Percentiles rank a stretch among this genome's conserved stretches.
Conservation (phyloP, 228 moss, liverwort and hornwort genomes). For the Sphagnum magellanicum region DNA sequence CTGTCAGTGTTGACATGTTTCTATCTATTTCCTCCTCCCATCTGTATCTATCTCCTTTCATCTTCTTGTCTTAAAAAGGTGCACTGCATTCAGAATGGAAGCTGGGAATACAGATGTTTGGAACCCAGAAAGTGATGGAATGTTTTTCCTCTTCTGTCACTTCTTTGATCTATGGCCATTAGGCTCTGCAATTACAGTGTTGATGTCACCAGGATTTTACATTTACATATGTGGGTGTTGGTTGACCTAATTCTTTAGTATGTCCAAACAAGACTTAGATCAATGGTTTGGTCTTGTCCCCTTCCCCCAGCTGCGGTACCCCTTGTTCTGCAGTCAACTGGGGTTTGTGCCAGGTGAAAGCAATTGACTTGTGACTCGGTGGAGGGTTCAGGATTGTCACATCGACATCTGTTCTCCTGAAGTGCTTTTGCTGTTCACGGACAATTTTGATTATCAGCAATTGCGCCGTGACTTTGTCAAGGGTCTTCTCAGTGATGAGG, state of each 20-base stretch:
- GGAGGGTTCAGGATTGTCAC: constrained; percentile 74
- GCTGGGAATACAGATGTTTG: background rate
- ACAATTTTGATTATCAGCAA: constrained; percentile 97
- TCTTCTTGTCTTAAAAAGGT: background rate
- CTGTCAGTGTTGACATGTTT: background rate
- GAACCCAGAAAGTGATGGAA: background rate
- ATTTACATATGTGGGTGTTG: too few species aligned
- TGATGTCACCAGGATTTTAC: background rate
- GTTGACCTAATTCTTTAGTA: too few species aligned
- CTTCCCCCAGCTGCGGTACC: too few species aligned
- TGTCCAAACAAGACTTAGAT: too few species aligned
- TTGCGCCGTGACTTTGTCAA: constrained; percentile 92
- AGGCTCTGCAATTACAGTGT: background rate
- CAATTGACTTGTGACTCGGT: constrained; percentile 2
- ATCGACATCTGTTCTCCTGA: constrained; percentile 95
- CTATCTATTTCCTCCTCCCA: background rate
- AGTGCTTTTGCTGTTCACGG: constrained; percentile 92
- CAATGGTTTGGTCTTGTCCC: too few species aligned
- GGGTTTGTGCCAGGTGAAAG: too few species aligned
- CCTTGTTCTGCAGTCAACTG: too few species aligned
- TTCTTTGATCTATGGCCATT: background rate
- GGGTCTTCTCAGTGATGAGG: constrained; percentile 97
- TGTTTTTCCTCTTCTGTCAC: too few species aligned
- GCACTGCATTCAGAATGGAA: too few species aligned
- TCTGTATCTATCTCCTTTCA: background rate